phyloP scores from a whole-genome alignment of 768 basidiomycete genomes.

The Termitomyces sp. region DNA sequence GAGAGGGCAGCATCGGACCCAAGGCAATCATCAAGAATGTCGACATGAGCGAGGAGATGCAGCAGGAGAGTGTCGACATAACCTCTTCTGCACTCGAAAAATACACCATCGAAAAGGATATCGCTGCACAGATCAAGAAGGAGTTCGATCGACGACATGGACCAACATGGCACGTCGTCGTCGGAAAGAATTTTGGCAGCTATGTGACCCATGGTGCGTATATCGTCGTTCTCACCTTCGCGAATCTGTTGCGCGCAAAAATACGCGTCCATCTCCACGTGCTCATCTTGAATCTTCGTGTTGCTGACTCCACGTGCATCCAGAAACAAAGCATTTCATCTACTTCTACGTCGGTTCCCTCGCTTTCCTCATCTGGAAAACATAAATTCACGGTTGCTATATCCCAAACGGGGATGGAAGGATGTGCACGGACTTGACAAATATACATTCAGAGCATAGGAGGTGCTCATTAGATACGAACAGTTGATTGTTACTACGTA shows the following conservation, averaged over 20 bases:
- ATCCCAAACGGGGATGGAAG: neutral
- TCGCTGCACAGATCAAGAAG: constrained; percentile 97
- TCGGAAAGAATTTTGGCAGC: constrained; percentile 98
- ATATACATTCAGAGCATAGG: constrained; percentile 3
- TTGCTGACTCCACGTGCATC: constrained; percentile 4
- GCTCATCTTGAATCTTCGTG: constrained; percentile 1
- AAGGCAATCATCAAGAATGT: constrained; percentile 96
- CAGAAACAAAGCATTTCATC: constrained; percentile 98
- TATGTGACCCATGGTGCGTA: constrained; percentile 92
- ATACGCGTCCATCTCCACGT: constrained; percentile 17
- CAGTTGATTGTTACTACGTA: constrained; percentile 8
- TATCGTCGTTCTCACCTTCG: constrained; percentile 4
- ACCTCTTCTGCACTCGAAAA: constrained; percentile 82
- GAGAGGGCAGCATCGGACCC: constrained; percentile 35
- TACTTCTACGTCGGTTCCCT: constrained; percentile 95
- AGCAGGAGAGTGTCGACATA: constrained; percentile 89
- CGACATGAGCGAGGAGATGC: constrained; percentile 96
- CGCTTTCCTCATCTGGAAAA: constrained; percentile 94
- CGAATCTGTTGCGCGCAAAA: constrained; percentile 7
- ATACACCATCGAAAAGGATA: constrained; percentile 95
- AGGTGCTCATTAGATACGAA: constrained; percentile 9
- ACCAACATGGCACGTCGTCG: constrained; percentile 97
- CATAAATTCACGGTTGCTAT: constrained; percentile 35
- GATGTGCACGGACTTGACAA: constrained; percentile 1
- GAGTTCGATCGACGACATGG: constrained; percentile 92